phyloP scores from a whole-genome alignment of 2,329 filamentous ascomycete species.

The Alternaria panax region DNA sequence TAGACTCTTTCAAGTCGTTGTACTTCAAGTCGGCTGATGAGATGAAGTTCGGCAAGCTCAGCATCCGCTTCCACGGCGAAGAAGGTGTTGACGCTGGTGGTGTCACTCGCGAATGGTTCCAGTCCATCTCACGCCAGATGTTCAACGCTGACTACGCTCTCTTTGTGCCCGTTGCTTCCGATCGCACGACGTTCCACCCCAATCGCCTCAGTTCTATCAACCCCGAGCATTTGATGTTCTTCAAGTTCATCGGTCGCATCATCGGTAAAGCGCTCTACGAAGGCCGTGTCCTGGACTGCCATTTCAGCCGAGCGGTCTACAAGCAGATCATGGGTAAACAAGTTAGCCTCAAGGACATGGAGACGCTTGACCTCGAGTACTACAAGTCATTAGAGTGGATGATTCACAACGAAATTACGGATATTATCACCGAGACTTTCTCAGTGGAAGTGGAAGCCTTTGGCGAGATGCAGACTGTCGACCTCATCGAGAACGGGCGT shows the following conservation, averaged over 20 bases:
- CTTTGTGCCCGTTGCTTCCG: constrained; percentile 95
- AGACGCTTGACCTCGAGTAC: constrained; percentile 97
- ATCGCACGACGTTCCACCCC: constrained; percentile 97
- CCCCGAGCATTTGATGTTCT: constrained; percentile 94
- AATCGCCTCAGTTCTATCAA: constrained; percentile 95
- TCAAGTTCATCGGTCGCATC: constrained; percentile 98
- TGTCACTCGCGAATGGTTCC: constrained; percentile 99
- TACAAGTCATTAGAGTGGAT: constrained; percentile 99
- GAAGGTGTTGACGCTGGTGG: constrained; percentile 98
- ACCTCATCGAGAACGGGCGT: constrained; percentile 85
- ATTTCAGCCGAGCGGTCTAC: constrained; percentile 98
- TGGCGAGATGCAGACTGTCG: constrained; percentile 84
- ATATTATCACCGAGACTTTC: constrained; percentile 96
- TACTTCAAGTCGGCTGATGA: constrained; percentile 97
- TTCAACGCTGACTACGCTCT: constrained; percentile 98
- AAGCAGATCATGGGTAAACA: constrained; percentile 95
- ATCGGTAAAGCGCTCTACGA: constrained; percentile 99
- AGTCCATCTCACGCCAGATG: constrained; percentile 96
- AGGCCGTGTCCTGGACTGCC: constrained; percentile 92
- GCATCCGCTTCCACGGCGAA: constrained; percentile 95
- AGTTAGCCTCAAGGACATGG: constrained; percentile 98
- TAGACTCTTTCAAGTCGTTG: constrained; percentile 97
- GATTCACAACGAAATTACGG: constrained; percentile 97
- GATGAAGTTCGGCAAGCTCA: constrained; percentile 99
- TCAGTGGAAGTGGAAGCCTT: constrained; percentile 94